Percentiles rank a stretch among this genome's conserved stretches.
These are phyloP conservation scores for Cytospora leucostoma DNA, from an alignment of 2,329 filamentous ascomycete species.

Conservation along the genomic window DNA sequence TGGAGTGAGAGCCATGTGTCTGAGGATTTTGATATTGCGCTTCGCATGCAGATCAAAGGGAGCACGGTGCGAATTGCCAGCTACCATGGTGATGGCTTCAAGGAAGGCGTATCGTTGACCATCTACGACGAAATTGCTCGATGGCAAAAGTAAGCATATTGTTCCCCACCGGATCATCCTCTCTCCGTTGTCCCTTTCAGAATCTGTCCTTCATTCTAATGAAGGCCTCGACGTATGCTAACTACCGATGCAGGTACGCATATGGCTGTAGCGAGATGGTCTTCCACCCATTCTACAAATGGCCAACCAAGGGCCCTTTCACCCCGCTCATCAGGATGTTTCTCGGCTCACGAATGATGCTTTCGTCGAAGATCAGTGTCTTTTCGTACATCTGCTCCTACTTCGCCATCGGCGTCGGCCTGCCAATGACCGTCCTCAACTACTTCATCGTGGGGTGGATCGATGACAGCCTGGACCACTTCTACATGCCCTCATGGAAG, in stretches of 20 bases:
- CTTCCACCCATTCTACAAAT: constrained; percentile 65
- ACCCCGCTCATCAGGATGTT: constrained; percentile 66
- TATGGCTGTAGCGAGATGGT: constrained; percentile 72
- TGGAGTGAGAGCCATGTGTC: constrained; percentile 78
- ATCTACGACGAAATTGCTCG: constrained; percentile 72
- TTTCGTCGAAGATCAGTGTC: constrained; percentile 70
- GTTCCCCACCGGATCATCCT: neutral
- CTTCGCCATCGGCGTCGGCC: constrained; percentile 69
- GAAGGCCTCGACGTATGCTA: neutral
- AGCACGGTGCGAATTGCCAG: constrained; percentile 68
- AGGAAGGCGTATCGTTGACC: constrained; percentile 72
- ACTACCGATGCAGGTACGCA: constrained; percentile 48
- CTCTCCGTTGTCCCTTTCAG: too few species aligned
- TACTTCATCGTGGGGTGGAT: constrained; percentile 74
- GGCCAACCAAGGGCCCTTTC: constrained; percentile 64
- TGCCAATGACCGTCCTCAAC: constrained; percentile 67
- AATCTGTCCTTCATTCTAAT: too few species aligned
- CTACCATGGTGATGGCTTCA: constrained; percentile 69
- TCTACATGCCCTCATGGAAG: constrained; percentile 66
- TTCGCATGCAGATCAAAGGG: constrained; percentile 69
- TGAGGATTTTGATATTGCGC: constrained; percentile 75
- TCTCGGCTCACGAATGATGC: constrained; percentile 60
- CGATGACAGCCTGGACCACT: constrained; percentile 65
- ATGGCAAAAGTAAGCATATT: constrained; percentile 62
- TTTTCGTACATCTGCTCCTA: constrained; percentile 66